These are phyloP conservation scores for Cardamine occulta DNA, from an alignment of 345 rosid genomes.

Conservation along the genomic window DNA sequence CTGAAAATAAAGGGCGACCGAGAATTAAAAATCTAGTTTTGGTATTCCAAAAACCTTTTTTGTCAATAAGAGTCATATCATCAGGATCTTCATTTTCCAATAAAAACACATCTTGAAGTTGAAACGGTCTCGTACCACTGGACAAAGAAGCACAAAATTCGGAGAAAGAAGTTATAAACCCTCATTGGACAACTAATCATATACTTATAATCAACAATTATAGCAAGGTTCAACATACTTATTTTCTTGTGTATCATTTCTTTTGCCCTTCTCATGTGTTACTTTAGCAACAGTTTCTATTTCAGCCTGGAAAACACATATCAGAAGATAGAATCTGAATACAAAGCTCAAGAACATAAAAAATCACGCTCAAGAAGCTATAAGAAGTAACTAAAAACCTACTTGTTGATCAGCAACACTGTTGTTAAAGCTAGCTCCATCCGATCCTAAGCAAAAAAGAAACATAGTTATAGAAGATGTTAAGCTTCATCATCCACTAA, in stretches of 20 bases:
- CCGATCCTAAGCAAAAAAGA: slow-evolving; percentile 55
- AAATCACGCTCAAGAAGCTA: slow-evolving; percentile 10
- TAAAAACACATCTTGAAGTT: slow-evolving; percentile 90
- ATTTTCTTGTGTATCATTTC: slow-evolving; percentile 73
- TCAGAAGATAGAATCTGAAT: slow-evolving; percentile 7
- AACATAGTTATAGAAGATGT: slow-evolving; percentile 20
- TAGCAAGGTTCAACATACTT: slow-evolving; percentile 54
- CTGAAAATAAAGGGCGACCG: slow-evolving; percentile 1
- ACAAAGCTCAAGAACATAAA: slow-evolving; percentile 17
- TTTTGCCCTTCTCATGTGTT: slow-evolving; percentile 81
- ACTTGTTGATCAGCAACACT: slow-evolving; percentile 97
- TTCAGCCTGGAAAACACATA: slow-evolving; percentile 67
- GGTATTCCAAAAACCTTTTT: slow-evolving; percentile 60
- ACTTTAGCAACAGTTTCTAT: slow-evolving; percentile 95
- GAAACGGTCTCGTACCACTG: slow-evolving; percentile 85
- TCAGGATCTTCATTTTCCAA: slow-evolving; percentile 95
- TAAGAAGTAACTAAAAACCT: slow-evolving; percentile 42
- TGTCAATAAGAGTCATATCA: slow-evolving; percentile 89
- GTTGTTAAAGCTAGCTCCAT: slow-evolving; percentile 85
- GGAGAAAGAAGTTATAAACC: background rate
- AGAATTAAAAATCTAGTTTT: background rate
- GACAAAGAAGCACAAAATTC: background rate
- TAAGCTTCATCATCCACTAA: slow-evolving; percentile 24
- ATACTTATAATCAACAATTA: background rate
- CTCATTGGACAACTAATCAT: background rate